Base-by-base conservation (phyloP, 441 rosid species). In the Pelargonium australe region DNA sequence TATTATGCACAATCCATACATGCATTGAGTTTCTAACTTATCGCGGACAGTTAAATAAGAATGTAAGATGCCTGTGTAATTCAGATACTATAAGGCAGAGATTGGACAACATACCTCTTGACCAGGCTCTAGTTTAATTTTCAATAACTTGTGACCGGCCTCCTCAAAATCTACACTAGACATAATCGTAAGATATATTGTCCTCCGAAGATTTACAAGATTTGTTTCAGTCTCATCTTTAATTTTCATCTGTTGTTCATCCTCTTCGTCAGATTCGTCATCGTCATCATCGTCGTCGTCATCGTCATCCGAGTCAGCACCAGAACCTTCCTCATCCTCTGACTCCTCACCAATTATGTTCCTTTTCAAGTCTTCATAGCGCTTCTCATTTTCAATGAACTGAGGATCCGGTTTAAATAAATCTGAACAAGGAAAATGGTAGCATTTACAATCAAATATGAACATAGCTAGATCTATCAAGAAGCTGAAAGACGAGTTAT, bases 151-250 rank as follows among this genome's bases (percentile, higher is more conserved):
- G 84, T 95, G 98, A 65, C 98, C 98, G 44, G 98, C 96, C 83
- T 95, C 99, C 83, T 95, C 99, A 73, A 92, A 95, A 76, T 92
- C 97, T 57, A 90, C 97, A 72, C 99, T 90, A 49, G 99, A 95
- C 99, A 95, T 95, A 28, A 95, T 92, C 20, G 99, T 92, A 17
- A 92, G 79, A 75, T 95, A 95, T 68, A 92, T 95, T 75, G 98
- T 92, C 78, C 98, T 89, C 58, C 98, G 86, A 25, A 95, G 93
- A 75, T 90, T 95, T 40, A 95, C 78, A 75, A 92, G 97, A 78
- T 92, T 86, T 23, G 98, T 95, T 84, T 90, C 97, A 13, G 98
- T 95, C 78, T 95, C 95, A 67, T 92, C 99, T 70, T 66, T 87
- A 71, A 92, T 92, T 80, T 83, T 74, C 96, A 87, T 90, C 69